A percentile compares a stretch with the other conserved stretches of the same genome.
phyloP scores from a whole-genome alignment of 2,329 filamentous ascomycete species.

The Penicillium expansum region DNA sequence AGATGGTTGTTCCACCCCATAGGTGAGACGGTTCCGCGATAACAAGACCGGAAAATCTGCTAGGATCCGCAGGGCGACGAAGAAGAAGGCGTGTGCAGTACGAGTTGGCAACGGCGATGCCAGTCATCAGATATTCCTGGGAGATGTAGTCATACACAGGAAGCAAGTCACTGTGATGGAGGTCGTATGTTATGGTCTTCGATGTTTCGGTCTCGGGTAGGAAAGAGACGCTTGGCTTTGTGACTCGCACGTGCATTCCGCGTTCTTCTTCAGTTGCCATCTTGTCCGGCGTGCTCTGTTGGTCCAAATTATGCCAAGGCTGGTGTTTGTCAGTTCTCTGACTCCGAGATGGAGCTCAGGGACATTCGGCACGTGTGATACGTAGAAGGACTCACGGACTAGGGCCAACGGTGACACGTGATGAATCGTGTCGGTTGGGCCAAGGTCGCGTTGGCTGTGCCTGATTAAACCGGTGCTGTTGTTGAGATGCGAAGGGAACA shows the following conservation, averaged over 20 bases:
- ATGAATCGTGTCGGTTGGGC: not conserved
- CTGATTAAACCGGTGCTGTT: too few relatives aligned
- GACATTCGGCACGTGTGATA: not conserved
- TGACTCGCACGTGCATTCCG: not conserved
- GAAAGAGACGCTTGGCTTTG: not conserved
- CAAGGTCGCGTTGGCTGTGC: not conserved
- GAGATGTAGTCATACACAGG: not conserved
- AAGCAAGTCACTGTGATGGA: not conserved
- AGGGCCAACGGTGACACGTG: conserved; percentile 1
- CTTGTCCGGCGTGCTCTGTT: not conserved
- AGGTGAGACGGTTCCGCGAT: conserved; percentile 1
- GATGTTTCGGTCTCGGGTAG: conserved; percentile 1
- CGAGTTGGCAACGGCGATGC: not conserved
- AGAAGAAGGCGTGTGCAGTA: conserved; percentile 3
- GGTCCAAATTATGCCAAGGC: not conserved
- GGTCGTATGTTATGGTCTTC: not conserved
- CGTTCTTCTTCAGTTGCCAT: not conserved
- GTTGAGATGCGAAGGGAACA: not conserved
- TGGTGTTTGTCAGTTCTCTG: not conserved
- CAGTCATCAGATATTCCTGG: not conserved
- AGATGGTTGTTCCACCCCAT: conserved; percentile 1
- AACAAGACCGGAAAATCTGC: conserved; percentile 1
- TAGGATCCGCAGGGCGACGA: not conserved
- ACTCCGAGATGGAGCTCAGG: not conserved
- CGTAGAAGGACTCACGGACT: not conserved